phyloP scores from a whole-genome alignment of 2,329 filamentous ascomycete genomes.

The Fusarium nurragi region DNA sequence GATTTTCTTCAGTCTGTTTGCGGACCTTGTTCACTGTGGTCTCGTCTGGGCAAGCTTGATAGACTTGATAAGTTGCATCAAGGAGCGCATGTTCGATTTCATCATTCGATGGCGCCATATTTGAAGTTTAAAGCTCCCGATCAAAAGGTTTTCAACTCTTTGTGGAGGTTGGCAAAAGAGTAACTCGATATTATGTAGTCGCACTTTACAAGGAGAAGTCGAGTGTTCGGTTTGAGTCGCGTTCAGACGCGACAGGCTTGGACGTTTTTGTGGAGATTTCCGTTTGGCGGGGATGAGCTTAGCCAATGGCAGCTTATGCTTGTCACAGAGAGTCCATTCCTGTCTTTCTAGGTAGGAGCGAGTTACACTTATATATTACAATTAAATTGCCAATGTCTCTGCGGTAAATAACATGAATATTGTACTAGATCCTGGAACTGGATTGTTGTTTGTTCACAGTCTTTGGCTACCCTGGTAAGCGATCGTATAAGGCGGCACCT shows the following conservation, averaged over 20 bases:
- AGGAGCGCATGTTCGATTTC: slow-evolving; percentile 58
- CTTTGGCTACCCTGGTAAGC: no score
- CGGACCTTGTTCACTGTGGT: slow-evolving; percentile 68
- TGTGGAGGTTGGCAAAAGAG: background rate
- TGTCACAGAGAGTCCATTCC: slow-evolving; percentile 1
- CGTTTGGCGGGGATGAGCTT: slow-evolving; percentile 27
- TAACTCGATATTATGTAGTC: background rate
- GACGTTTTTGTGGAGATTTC: slow-evolving; percentile 22
- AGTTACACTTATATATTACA: background rate
- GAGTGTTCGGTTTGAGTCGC: slow-evolving; percentile 32
- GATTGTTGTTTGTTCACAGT: background rate
- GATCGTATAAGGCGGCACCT: no score
- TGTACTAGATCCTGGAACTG: background rate
- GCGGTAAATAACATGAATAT: background rate
- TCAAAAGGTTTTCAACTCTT: background rate
- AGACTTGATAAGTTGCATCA: slow-evolving; percentile 58
- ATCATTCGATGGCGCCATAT: slow-evolving; percentile 55
- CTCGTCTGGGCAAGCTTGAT: slow-evolving; percentile 54
- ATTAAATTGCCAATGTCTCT: background rate
- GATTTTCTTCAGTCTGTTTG: slow-evolving; percentile 59
- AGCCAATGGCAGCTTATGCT: slow-evolving; percentile 29
- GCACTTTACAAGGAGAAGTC: background rate
- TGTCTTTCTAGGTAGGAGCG: background rate
- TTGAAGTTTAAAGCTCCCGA: background rate
- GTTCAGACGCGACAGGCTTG: slow-evolving; percentile 32